Evolutionary conservation across 306 rosid genomes (phyloP), one percentile per base, ranked within the genome.

Genomic region (Glycine tomentella): DNA sequence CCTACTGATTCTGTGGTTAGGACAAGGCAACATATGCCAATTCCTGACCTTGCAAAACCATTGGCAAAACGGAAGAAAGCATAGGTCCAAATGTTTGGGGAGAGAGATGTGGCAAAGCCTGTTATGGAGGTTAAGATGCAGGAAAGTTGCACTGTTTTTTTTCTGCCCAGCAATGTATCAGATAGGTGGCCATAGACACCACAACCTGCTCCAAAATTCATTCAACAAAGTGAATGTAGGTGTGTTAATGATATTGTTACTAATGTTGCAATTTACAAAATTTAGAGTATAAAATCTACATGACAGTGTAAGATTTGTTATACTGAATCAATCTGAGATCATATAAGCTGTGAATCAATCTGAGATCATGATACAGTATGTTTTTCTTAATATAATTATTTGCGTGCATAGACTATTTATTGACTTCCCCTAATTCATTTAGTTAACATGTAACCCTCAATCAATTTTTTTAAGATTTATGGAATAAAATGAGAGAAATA

Each of bases 121-220:
- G 87, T 79, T 40, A 74, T 74, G 17, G 87, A 84, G 33, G 84
- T 58, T 38, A 84, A 61, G 77, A 79, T 84, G 62, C 84, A 79
- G 3, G 81, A 79, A 34, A 74, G 58, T 44, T 48, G 31, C 34
- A 74, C 67, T 17, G 84, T 67, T 66, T 81, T 84, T 57, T 83
- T 83, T 57, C 87, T 73, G 0, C 87, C 87, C 58, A 83, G 34
- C 80, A 76, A 73, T 48, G 80, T 13, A 56, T 79, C 84, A 46
- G 87, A 69, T 10, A 84, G 40, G 46, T 55, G 58, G 16, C 87
- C 87, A 79, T 9, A 84, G 5, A 84, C 34, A 67, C 52, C 87
- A 79, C 69, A 84, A 3, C 87, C 84, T 84, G 15, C 77, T 79
- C 38, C 67, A 36, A 6, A 42, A 42, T 42, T 42, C 46, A 42